Evolutionary conservation across 192 early-diverging fungal genomes (phyloP).

Genomic region (Coemansia sp.): DNA sequence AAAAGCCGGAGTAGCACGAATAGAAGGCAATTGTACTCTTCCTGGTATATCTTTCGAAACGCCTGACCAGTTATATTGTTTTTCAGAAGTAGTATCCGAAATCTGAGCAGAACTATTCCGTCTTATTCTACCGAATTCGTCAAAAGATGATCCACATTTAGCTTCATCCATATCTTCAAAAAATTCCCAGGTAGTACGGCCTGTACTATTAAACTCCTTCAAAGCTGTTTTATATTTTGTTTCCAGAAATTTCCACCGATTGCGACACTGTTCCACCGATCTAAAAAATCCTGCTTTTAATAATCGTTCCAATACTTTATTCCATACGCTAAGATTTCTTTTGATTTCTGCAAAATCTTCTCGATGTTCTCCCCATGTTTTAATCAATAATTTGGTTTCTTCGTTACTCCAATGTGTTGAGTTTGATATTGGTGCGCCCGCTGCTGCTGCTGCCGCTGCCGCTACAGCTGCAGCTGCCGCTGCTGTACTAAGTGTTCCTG

Average conservation of each 20-base stretch:
- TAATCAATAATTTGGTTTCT: constrained; percentile 45
- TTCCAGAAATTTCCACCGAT: constrained; percentile 56
- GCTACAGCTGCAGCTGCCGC: constrained; percentile 33
- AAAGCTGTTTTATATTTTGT: constrained; percentile 46
- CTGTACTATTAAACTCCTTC: constrained; percentile 16
- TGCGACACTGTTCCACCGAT: constrained; percentile 55
- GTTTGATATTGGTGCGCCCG: constrained; percentile 32
- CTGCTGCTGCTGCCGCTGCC: constrained; percentile 21
- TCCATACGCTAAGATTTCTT: constrained; percentile 55
- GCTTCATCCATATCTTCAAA: constrained; percentile 50
- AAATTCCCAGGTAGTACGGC: constrained; percentile 48
- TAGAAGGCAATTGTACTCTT: constrained; percentile 42
- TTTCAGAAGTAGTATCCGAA: constrained; percentile 3
- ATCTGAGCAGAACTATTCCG: constrained; percentile 8
- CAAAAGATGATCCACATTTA: constrained; percentile 20
- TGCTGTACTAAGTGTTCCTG: constrained; percentile 18
- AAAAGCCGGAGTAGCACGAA: constrained; percentile 21
- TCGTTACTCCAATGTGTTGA: constrained; percentile 57
- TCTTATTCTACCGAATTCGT: not conserved
- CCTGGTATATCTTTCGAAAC: constrained; percentile 28
- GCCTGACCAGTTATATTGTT: not conserved
- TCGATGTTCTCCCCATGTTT: constrained; percentile 52
- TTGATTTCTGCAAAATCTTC: constrained; percentile 57
- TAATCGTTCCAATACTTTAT: constrained; percentile 51
- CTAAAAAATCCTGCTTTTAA: constrained; percentile 47